Conservation (phyloP, 495 filamentous ascomycete genomes). For the Neurospora pannonica region DNA sequence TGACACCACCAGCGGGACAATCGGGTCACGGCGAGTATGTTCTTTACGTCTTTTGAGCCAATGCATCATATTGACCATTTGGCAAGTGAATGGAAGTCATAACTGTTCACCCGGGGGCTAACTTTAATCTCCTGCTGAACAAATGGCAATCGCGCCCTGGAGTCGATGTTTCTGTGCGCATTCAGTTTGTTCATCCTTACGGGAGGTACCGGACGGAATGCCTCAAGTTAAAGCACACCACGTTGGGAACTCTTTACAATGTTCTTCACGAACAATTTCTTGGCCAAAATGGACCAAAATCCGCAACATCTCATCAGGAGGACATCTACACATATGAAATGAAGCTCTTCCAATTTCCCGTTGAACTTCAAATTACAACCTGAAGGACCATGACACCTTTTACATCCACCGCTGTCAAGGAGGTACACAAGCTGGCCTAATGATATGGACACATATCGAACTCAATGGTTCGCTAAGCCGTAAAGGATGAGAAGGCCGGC, state of each 20-base stretch:
- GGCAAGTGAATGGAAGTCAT: neutral
- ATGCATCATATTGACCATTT: neutral
- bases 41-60: neutral
- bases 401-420: neutral
- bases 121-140: neutral
- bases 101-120: neutral
- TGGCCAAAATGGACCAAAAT: neutral
- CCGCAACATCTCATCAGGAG: neutral
- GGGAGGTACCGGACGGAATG: neutral
- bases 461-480: neutral
- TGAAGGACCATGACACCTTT: neutral
- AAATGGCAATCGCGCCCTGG: neutral
- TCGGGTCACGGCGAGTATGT: neutral
- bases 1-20: constrained; percentile 7
- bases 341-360: neutral
- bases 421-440: neutral
- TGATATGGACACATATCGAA: neutral
- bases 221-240: neutral
- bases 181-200: neutral
- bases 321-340: neutral
- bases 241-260: neutral
- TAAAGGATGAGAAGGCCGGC: neutral
- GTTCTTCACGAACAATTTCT: neutral
- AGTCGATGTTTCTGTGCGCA: neutral
- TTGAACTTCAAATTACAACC: neutral